Evolutionary conservation across 805 yeast species (phyloP).

Genomic region (Myxozyma neglecta): DNA sequence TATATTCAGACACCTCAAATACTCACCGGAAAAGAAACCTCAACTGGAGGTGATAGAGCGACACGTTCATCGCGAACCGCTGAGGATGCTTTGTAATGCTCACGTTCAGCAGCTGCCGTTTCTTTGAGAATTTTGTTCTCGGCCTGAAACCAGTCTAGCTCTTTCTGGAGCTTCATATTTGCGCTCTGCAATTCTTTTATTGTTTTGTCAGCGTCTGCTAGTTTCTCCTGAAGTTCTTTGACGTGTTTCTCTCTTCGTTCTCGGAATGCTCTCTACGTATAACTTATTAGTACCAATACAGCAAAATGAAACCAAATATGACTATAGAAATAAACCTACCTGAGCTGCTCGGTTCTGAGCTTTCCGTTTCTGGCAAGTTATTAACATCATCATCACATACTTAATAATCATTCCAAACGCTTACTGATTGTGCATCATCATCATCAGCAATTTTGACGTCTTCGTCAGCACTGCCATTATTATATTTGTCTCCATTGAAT

Average conservation of each 20-base stretch:
- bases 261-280: constrained; percentile 21
- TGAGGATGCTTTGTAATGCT: neutral
- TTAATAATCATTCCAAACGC: neutral
- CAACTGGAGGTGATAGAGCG: neutral
- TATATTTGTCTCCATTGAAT: neutral
- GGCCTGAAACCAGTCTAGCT: constrained; percentile 17
- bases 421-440: constrained; percentile 6
- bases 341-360: constrained; percentile 28
- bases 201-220: constrained; percentile 1
- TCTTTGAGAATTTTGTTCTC: constrained; percentile 17
- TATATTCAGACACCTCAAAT: neutral
- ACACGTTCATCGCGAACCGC: neutral
- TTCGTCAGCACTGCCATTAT: constrained; percentile 1
- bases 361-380: constrained; percentile 46
- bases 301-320: too few species aligned
- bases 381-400: neutral
- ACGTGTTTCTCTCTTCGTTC: constrained; percentile 27
- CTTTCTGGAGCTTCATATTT: constrained; percentile 15
- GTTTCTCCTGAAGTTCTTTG: constrained; percentile 14
- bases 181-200: neutral
- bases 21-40: constrained; percentile 15
- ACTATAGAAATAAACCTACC: neutral
- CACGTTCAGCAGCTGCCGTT: constrained; percentile 1
- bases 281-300: neutral
- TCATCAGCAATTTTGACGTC: constrained; percentile 1